Conservation (phyloP, 306 rosid species). For the Benincasa hispida region DNA sequence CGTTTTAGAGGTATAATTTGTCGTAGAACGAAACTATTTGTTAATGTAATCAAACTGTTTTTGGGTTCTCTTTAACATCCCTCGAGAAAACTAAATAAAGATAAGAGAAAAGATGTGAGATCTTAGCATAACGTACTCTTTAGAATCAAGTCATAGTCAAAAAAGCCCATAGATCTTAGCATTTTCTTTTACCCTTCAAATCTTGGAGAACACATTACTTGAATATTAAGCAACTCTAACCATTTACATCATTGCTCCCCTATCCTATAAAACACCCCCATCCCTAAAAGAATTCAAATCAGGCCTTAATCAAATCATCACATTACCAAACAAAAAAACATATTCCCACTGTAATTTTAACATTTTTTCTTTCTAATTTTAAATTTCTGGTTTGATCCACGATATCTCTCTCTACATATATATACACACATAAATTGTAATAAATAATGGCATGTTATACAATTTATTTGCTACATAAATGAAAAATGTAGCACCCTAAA, state of each 20-base stretch:
- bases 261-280: neutral
- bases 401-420: too few species aligned
- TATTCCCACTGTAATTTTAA: neutral
- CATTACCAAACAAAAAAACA: neutral
- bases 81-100: neutral
- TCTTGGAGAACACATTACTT: constrained; percentile 1
- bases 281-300: neutral
- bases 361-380: neutral
- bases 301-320: neutral
- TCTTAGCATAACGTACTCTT: neutral
- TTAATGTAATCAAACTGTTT: neutral
- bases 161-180: constrained; percentile 1
- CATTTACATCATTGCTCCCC: neutral
- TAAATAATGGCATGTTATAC: too few species aligned
- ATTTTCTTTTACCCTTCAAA: constrained; percentile 1
- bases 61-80: neutral
- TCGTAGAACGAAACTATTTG: neutral
- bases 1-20: too few species aligned
- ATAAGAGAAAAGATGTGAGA: neutral
- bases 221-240: neutral
- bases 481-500: too few species aligned
- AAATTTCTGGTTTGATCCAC: too few species aligned
- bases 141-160: constrained; percentile 1
- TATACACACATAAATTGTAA: neutral
- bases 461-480: too few species aligned